These are phyloP conservation scores for Blastocystis sp. DNA, from an alignment of 352 stramenopile genomes.

Conservation along the genomic window DNA sequence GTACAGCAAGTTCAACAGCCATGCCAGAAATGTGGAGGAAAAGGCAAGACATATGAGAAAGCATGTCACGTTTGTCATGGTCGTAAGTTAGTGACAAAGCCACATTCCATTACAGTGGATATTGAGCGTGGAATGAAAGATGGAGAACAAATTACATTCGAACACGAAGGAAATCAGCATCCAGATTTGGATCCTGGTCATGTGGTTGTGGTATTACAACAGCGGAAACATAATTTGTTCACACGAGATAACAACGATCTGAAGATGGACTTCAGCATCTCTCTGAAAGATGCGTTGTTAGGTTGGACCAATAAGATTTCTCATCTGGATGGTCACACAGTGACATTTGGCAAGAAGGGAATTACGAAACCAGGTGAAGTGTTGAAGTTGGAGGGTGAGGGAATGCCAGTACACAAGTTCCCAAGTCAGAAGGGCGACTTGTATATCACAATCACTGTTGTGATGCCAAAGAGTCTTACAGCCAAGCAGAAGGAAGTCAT, in stretches of 20 bases:
- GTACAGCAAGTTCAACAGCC: constrained; percentile 81
- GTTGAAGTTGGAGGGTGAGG: constrained; percentile 78
- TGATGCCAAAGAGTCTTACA: constrained; percentile 82
- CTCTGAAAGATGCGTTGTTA: constrained; percentile 84
- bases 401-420: constrained; percentile 85
- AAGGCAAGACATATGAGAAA: constrained; percentile 75
- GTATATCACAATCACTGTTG: constrained; percentile 87
- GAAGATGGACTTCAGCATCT: constrained; percentile 86
- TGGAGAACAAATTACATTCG: constrained; percentile 83
- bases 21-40: constrained; percentile 79
- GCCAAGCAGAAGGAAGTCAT: constrained; percentile 75
- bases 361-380: constrained; percentile 82
- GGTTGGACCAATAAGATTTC: constrained; percentile 82
- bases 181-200: constrained; percentile 82
- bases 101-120: constrained; percentile 85
- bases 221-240: constrained; percentile 77
- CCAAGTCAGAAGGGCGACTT: constrained; percentile 80
- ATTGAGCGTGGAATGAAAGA: constrained; percentile 84
- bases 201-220: constrained; percentile 81
- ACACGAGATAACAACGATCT: constrained; percentile 85
- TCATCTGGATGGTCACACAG: constrained; percentile 83
- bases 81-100: constrained; percentile 75
- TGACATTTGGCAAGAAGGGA: constrained; percentile 77
- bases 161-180: constrained; percentile 79
- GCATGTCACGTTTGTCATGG: constrained; percentile 83